Evolutionary conservation across 768 basidiomycete species (phyloP), one percentile per base, ranked within the genome.

Genomic region (Candolleomyces aberdarensis): DNA sequence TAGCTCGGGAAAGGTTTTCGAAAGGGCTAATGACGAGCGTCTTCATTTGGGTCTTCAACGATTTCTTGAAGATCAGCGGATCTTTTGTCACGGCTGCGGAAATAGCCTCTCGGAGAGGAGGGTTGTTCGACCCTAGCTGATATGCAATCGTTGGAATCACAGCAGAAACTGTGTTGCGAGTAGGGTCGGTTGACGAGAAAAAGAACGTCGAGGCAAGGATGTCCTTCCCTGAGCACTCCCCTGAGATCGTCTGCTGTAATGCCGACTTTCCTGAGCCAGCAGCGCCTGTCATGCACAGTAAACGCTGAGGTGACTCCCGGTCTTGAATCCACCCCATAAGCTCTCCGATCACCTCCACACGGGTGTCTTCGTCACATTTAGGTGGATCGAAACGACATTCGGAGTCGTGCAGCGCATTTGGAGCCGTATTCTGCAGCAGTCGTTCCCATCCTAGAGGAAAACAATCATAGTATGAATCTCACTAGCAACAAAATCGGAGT

Each of bases 121-220:
- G n/a, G 29, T 56, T n/a, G 3, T 29, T 43, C 14, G 41, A 22
- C 5, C 53, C 48, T n/a, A 63, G 57, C 32, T 63, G 63, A 44
- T 56, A 63, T 20, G 59, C 53, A 44, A 66, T 57, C 14, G 63
- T 63, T 22, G 58, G 31, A 14, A 66, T 40, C 9, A 64, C 11
- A 11, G 31, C n/a, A 15, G 17, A 40, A 36, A 39, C 31, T 8
- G 9, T 41, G 20, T 41, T 43, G 6, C 54, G 9, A 11, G 54
- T 56, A 14, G 32, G 14, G 40, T 56, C 54, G 10, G 55, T n/a
- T 5, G 48, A 26, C 11, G 54, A 51, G 43, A 61, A 61, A 19
- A 61, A 56, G 55, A 61, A 57, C 5, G 47, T 40, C n/a, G 55
- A 47, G 11, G 41, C 60, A 3, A 61, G 39, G 14, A 22, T 50